A percentile compares a stretch with the other conserved stretches of the same genome.
Evolutionary conservation across 768 basidiomycete genomes (phyloP).

Genomic region (Hericium erinaceus): DNA sequence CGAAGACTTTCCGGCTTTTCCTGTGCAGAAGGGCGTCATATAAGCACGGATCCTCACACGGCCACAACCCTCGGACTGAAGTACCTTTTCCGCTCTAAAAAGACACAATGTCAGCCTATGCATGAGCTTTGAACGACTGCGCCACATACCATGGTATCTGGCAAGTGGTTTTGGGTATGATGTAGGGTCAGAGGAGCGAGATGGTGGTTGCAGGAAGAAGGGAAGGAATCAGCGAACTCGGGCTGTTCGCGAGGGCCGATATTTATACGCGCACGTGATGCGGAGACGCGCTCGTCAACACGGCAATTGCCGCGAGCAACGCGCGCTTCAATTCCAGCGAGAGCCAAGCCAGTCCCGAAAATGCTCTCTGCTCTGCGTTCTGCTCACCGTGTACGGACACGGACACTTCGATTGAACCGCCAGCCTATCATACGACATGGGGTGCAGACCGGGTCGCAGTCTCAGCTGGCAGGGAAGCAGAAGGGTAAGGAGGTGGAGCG

Average conservation of each 20-base stretch:
- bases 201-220: slow-evolving; percentile 6
- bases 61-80: neutral
- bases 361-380: neutral
- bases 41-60: neutral
- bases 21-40: slow-evolving; percentile 3
- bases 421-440: neutral
- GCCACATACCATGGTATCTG: slow-evolving; percentile 5
- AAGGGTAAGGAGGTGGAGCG: neutral
- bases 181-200: neutral
- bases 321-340: no score
- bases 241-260: neutral
- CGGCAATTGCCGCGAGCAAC: neutral
- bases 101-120: neutral
- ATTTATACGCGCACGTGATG: neutral
- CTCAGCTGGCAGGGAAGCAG: neutral
- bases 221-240: neutral
- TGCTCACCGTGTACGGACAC: neutral
- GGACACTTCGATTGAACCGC: neutral
- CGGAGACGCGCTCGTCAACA: neutral
- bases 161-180: neutral
- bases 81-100: slow-evolving; percentile 13
- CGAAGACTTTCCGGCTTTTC: slow-evolving; percentile 34
- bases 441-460: neutral
- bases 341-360: no score
- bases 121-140: neutral